Conservation (phyloP, 2,329 filamentous ascomycete genomes). For the Penicillium verrucosum region DNA sequence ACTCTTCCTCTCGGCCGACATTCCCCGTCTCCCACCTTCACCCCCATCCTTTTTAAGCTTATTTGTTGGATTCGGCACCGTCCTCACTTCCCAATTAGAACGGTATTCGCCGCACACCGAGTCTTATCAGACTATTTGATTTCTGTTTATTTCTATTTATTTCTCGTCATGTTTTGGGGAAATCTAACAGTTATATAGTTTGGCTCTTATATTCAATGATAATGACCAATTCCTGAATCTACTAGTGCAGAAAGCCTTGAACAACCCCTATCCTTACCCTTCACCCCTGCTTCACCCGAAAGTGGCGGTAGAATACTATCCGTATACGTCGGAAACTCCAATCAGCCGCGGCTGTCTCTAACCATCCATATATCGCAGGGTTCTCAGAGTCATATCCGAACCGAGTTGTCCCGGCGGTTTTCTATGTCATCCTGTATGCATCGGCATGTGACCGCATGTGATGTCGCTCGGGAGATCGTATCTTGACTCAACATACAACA, state of each 20-base stretch:
- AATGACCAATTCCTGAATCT: constrained; percentile 10
- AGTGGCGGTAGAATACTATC: constrained; percentile 1
- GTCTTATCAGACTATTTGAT: background rate
- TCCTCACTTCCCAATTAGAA: constrained; percentile 1
- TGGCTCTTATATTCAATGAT: background rate
- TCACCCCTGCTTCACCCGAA: constrained; percentile 13
- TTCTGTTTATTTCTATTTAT: background rate
- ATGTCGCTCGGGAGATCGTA: background rate
- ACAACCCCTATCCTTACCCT: background rate
- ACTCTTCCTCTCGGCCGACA: constrained; percentile 27
- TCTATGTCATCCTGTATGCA: background rate
- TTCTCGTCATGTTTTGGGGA: constrained; percentile 7
- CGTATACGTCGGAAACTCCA: constrained; percentile 9
- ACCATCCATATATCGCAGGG: background rate
- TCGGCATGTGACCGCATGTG: constrained; percentile 20
- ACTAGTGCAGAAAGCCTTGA: background rate
- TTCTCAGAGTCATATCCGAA: background rate
- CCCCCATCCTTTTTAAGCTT: background rate
- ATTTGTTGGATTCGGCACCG: background rate
- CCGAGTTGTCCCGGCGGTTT: constrained; percentile 17
- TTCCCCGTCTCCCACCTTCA: constrained; percentile 8
- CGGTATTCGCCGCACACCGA: constrained; percentile 24
- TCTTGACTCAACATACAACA: no score
- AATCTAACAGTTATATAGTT: constrained; percentile 14
- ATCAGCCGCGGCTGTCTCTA: constrained; percentile 20